Conservation (phyloP, 768 basidiomycete genomes). For the Bullera alba region DNA sequence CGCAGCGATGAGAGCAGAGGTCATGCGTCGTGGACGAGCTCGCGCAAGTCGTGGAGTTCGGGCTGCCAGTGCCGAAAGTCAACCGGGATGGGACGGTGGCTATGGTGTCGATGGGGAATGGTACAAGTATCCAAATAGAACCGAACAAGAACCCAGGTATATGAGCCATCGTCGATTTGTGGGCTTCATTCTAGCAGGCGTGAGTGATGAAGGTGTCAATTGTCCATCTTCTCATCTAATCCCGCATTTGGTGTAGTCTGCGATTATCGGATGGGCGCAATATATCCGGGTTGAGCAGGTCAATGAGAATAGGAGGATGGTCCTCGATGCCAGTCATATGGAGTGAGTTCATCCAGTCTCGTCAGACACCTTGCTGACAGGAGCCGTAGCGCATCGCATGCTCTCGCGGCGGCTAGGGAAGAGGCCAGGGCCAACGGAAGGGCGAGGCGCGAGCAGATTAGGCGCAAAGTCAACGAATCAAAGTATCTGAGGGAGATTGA, state of each 20-base stretch:
- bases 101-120: background rate
- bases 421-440: slow-evolving; percentile 41
- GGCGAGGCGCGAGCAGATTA: slow-evolving; percentile 38
- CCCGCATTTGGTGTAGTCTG: slow-evolving; percentile 9
- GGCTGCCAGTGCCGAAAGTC: background rate
- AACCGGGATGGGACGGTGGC: background rate
- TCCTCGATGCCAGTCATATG: slow-evolving; percentile 28
- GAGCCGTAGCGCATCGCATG: slow-evolving; percentile 33
- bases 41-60: slow-evolving; percentile 3
- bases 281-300: slow-evolving; percentile 31
- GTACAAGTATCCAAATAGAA: background rate
- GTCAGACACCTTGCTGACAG: background rate
- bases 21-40: background rate
- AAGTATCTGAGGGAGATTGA: background rate
- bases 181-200: background rate
- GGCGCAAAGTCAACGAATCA: slow-evolving; percentile 21
- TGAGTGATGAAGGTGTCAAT: background rate
- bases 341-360: background rate
- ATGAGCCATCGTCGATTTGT: background rate
- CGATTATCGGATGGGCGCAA: slow-evolving; percentile 32
- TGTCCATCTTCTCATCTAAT: background rate
- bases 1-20: slow-evolving; percentile 9
- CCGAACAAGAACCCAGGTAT: background rate
- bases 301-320: slow-evolving; percentile 16
- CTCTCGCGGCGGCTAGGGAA: slow-evolving; percentile 36